Evolutionary conservation across 805 yeast genomes (phyloP).

Genomic region (Saccharomycopsis fibuligera): DNA sequence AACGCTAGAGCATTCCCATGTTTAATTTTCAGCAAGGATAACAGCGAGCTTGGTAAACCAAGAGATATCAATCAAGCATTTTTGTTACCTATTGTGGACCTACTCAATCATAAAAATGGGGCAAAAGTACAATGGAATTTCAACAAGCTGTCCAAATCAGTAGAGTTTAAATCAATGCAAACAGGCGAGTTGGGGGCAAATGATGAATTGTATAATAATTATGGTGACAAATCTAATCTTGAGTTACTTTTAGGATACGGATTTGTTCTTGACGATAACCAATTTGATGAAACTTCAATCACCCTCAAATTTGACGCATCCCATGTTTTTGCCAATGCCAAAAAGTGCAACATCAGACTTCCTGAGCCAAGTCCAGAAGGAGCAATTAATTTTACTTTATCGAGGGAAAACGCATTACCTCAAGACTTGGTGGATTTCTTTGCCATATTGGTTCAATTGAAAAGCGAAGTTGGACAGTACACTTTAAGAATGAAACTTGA

Average conservation of each 20-base stretch:
- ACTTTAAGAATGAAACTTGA: conserved; percentile 53
- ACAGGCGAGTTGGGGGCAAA: conserved; percentile 23
- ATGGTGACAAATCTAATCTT: conserved; percentile 84
- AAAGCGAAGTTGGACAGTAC: conserved; percentile 38
- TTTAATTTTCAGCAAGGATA: conserved; percentile 44
- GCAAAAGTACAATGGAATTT: conserved; percentile 60
- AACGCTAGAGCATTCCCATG: conserved; percentile 82
- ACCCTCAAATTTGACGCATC: conserved; percentile 45
- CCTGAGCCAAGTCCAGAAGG: conserved; percentile 6
- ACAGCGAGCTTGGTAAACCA: conserved; percentile 27
- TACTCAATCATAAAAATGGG: conserved; percentile 64
- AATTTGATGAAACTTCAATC: conserved; percentile 52
- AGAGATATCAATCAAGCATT: conserved; percentile 41
- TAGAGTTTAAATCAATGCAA: conserved; percentile 14
- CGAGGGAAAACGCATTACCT: conserved; percentile 30
- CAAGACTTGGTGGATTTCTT: conserved; percentile 45
- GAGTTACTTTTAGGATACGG: conserved; percentile 81
- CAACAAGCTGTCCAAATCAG: conserved; percentile 22
- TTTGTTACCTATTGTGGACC: conserved; percentile 71
- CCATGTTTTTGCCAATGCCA: conserved; percentile 24
- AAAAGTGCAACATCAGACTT: conserved; percentile 23
- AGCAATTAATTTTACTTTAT: conserved; percentile 32
- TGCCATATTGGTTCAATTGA: conserved; percentile 44
- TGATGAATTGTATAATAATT: conserved; percentile 65
- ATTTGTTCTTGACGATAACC: conserved; percentile 52